Evolutionary conservation across 257 asterid genomes (phyloP).

Genomic region (Penstemon barbatus): DNA sequence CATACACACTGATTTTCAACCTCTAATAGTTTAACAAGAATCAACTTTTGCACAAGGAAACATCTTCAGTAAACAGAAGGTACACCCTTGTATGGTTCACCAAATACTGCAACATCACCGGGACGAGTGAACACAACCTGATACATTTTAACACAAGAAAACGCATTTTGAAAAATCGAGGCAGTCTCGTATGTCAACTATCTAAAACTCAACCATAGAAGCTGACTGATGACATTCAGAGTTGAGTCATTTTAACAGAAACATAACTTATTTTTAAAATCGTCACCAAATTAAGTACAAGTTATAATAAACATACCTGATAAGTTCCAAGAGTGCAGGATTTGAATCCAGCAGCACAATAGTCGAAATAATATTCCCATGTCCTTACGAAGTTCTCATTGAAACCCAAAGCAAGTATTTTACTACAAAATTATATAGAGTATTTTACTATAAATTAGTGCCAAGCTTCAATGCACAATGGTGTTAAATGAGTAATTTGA

Average conservation of each 20-base stretch:
- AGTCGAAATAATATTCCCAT: slow-evolving; percentile 56
- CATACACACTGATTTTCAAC: too few relatives aligned
- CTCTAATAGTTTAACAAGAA: too few relatives aligned
- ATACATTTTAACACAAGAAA: not conserved
- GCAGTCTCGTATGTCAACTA: too few relatives aligned
- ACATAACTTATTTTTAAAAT: too few relatives aligned
- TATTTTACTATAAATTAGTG: not conserved
- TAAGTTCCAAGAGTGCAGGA: not conserved
- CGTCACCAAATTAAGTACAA: too few relatives aligned
- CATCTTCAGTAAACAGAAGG: not conserved
- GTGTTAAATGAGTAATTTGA: not conserved
- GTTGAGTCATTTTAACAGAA: too few relatives aligned
- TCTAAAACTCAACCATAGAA: not conserved
- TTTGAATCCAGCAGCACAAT: slow-evolving; percentile 27
- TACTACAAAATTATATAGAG: slow-evolving; percentile 20
- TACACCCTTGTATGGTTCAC: not conserved
- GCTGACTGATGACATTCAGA: not conserved
- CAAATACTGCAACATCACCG: slow-evolving; percentile 13
- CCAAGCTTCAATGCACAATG: not conserved
- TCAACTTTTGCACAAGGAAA: too few relatives aligned
- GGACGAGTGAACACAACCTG: slow-evolving; percentile 11
- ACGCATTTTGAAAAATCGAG: not conserved
- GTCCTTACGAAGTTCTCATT: slow-evolving; percentile 54
- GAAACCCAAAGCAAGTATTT: slow-evolving; percentile 45
- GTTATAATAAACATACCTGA: not conserved